Conservation (phyloP, 169 alveolate species). For the Cryptosporidium baileyi region DNA sequence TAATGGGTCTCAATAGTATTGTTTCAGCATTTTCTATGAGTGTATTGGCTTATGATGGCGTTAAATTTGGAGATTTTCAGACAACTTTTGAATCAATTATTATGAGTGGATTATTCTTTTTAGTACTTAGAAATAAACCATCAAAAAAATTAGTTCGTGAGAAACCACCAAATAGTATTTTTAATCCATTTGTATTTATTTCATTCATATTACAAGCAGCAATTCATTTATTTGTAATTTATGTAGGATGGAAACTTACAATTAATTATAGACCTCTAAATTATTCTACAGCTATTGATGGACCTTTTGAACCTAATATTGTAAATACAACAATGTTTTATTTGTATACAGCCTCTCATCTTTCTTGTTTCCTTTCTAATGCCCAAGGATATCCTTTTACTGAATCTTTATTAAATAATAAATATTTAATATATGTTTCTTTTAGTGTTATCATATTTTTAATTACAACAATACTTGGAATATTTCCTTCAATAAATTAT, state of each 20-base stretch:
- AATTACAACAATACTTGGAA: conserved; percentile 70
- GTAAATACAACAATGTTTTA: conserved; percentile 86
- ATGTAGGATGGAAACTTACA: conserved; percentile 83
- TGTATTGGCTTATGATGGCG: conserved; percentile 95
- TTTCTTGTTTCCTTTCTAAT: conserved; percentile 83
- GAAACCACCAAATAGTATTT: conserved; percentile 62
- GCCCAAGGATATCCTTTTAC: conserved; percentile 88
- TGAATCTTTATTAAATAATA: conserved; percentile 79
- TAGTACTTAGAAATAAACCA: conserved; percentile 48
- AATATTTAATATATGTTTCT: conserved; percentile 70
- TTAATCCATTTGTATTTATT: conserved; percentile 58
- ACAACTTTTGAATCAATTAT: conserved; percentile 84
- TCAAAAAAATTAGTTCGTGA: conserved; percentile 16
- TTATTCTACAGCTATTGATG: conserved; percentile 80
- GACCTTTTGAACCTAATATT: conserved; percentile 84
- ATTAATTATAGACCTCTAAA: conserved; percentile 62
- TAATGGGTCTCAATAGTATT: conserved; percentile 93
- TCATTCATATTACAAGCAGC: conserved; percentile 79
- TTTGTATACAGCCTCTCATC: conserved; percentile 80
- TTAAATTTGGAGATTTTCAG: conserved; percentile 96
- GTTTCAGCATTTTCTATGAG: conserved; percentile 93
- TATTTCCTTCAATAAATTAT: conserved; percentile 58
- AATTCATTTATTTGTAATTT: conserved; percentile 78
- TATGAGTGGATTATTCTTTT: conserved; percentile 59
- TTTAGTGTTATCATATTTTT: conserved; percentile 45